phyloP scores from a whole-genome alignment of 1,139 yeast genomes.

The Candida buenavistaensis region DNA sequence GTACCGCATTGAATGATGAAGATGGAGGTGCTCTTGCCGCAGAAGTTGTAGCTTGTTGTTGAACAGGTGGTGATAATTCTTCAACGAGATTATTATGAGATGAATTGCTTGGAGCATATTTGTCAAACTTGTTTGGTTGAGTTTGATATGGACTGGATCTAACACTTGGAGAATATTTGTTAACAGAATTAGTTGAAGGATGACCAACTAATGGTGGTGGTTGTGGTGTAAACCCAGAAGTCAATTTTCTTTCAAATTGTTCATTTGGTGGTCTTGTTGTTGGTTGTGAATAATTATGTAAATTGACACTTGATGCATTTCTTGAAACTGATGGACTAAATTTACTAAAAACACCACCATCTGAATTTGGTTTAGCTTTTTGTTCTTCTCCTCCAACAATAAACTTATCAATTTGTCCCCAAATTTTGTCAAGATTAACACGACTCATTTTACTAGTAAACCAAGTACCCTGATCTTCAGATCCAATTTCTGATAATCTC shows the following conservation, averaged over 20 bases:
- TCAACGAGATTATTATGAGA: conserved; percentile 23
- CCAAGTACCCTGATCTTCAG: conserved; percentile 53
- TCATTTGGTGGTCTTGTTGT: conserved; percentile 2
- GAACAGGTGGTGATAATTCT: conserved; percentile 1
- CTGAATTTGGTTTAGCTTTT: conserved; percentile 25
- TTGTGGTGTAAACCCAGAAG: conserved; percentile 3
- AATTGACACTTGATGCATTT: conserved; percentile 49
- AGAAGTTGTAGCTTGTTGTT: not conserved
- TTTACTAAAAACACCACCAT: conserved; percentile 68
- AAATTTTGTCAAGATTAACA: conserved; percentile 79
- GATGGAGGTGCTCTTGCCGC: not conserved
- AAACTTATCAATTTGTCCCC: conserved; percentile 88
- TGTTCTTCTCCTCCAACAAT: conserved; percentile 88
- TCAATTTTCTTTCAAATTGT: conserved; percentile 8
- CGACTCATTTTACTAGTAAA: conserved; percentile 62
- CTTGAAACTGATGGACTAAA: conserved; percentile 67
- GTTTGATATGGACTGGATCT: conserved; percentile 8
- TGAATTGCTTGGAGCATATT: conserved; percentile 30
- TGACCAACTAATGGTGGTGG: conserved; percentile 18
- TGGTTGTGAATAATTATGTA: conserved; percentile 19
- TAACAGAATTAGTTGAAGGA: conserved; percentile 17
- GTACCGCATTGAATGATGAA: not conserved
- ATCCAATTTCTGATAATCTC: conserved; percentile 45
- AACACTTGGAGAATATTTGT: conserved; percentile 19
- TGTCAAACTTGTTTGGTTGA: conserved; percentile 8